Evolutionary conservation across 441 rosid genomes (phyloP), one percentile per base, ranked within the genome.

Genomic region (Jatropha multifida): DNA sequence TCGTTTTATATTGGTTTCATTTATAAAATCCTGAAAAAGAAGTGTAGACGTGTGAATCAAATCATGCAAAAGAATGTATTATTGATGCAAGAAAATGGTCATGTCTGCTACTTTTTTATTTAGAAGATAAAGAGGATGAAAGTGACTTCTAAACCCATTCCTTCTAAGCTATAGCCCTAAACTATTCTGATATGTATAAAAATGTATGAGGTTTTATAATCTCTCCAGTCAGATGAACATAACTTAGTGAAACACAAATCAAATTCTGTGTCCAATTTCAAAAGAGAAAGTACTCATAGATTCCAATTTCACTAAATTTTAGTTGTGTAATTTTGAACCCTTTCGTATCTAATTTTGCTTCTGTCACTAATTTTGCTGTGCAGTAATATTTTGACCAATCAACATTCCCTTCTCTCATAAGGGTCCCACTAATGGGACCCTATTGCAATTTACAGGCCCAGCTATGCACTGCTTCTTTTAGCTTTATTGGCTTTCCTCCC

Each of bases 391-490:
- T 62, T n/a, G 51, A 27, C 23, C n/a, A 68, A 68, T 68, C 5
- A 23, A 32, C 60, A 26, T 52, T 40, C 49, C 41, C 38, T 6
- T 13, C 44, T 46, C 38, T 37, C 20, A 65, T 54, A 18, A 51
- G 37, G 79, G 69, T n/a, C 79, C 56, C 74, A 64, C 51, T 3
- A 52, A 69, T 68, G 79, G 79, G 76, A 69, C 64, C 62, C 44
- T 8, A 15, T 2, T 46, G 51, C 74, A 67, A 51, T 44, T 44
- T 42, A 55, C 49, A 54, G 73, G 74, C 27, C 77, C 54, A 63
- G 20, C 74, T 26, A 27, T 8, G 20, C 38, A 44, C 65, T 7
- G 67, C 51, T 79, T 65, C 73, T 76, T 38, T 65, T 51, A 49
- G 68, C 77, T 48, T 68, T 58, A 68, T 54, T 74, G 74, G 71